These are phyloP conservation scores for Pyricularia sp. DNA, from an alignment of 2,329 filamentous ascomycete genomes.

Conservation along the genomic window DNA sequence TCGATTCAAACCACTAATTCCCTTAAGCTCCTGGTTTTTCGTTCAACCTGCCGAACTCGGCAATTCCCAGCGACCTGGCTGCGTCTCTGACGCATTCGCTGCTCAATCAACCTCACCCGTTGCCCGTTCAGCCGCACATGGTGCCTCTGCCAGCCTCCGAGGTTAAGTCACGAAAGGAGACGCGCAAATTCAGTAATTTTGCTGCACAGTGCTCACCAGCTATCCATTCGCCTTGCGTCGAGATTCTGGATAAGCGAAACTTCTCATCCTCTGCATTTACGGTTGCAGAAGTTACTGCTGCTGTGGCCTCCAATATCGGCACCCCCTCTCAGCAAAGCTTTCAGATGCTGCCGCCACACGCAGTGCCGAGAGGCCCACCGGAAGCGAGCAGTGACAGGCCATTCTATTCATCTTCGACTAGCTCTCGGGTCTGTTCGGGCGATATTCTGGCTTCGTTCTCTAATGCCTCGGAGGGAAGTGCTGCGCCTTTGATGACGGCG, in stretches of 20 bases:
- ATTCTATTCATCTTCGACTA: conserved; percentile 16
- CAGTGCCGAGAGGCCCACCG: not conserved
- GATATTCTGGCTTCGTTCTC: conserved; percentile 19
- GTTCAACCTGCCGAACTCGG: conserved; percentile 11
- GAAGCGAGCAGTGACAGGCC: conserved; percentile 15
- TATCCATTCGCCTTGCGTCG: conserved; percentile 9
- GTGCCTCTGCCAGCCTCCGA: conserved; percentile 20
- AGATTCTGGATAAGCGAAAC: conserved; percentile 23
- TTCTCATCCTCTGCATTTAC: conserved; percentile 26
- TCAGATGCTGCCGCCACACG: conserved; percentile 7
- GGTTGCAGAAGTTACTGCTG: conserved; percentile 7
- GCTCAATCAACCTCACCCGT: conserved; percentile 31
- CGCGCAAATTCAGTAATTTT: conserved; percentile 14
- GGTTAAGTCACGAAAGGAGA: conserved; percentile 32
- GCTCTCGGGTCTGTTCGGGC: conserved; percentile 16
- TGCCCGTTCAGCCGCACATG: conserved; percentile 19
- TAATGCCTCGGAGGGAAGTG: conserved; percentile 9
- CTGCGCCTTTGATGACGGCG: not conserved
- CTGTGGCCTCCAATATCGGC: not conserved
- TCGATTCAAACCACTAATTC: not conserved
- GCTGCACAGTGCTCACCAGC: conserved; percentile 5
- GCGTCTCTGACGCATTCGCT: conserved; percentile 33
- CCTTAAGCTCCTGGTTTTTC: conserved; percentile 4
- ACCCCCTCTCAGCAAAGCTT: not conserved
- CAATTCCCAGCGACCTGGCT: conserved; percentile 24